Conservation (phyloP, 208 protist species). For the Acanthamoeba royreba region DNA sequence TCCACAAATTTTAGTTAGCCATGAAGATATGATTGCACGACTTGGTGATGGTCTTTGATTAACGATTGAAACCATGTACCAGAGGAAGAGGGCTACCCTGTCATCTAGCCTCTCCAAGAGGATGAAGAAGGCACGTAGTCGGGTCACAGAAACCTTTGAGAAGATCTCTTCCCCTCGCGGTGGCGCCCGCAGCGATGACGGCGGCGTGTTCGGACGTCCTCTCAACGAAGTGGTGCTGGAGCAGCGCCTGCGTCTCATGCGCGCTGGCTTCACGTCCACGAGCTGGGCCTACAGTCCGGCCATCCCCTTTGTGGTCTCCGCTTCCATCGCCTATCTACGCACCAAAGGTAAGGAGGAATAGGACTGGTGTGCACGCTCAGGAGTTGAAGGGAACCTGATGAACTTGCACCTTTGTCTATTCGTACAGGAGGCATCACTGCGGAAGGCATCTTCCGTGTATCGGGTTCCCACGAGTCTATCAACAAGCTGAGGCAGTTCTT, state of each 20-base stretch:
- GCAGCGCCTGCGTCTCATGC: not conserved
- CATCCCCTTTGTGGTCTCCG: not conserved
- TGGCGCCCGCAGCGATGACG: not conserved
- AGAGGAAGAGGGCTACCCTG: not conserved
- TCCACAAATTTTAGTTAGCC: too few species aligned
- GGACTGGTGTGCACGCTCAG: not conserved
- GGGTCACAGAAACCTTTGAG: not conserved
- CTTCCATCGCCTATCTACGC: not conserved
- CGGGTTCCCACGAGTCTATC: slow-evolving; percentile 1
- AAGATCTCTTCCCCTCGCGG: not conserved
- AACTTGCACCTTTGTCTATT: not conserved
- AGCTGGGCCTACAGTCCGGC: not conserved
- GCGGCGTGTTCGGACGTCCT: not conserved
- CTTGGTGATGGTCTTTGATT: not conserved
- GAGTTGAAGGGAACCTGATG: not conserved
- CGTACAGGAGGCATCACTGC: not conserved
- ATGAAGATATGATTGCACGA: too few species aligned
- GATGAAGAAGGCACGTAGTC: slow-evolving; percentile 3
- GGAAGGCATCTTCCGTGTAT: not conserved
- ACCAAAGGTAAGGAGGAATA: not conserved
- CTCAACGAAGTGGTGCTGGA: not conserved
- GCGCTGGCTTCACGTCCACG: not conserved
- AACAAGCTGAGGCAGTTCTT: not conserved
- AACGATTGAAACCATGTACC: not conserved
- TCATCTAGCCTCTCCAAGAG: not conserved